A percentile compares a stretch with the other conserved stretches of the same genome.
Evolutionary conservation across 2,329 filamentous ascomycete species (phyloP).

Genomic region (Penicillium sp.): DNA sequence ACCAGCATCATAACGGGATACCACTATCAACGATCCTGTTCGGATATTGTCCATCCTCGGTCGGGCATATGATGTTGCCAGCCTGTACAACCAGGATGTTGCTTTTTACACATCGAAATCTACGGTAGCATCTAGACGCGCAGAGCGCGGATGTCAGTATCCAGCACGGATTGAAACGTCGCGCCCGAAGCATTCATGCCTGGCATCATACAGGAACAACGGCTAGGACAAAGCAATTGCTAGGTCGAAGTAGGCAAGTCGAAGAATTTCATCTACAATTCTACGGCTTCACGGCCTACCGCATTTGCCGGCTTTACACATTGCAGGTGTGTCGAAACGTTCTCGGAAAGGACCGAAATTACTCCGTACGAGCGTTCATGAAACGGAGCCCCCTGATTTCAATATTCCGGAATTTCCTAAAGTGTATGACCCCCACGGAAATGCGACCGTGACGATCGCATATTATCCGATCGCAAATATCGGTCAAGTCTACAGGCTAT

Average conservation of each 20-base stretch:
- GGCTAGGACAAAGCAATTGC: conserved; percentile 7
- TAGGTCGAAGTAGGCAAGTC: not conserved
- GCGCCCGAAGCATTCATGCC: conserved; percentile 1
- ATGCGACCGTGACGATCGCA: conserved; percentile 3
- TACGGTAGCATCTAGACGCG: conserved; percentile 3
- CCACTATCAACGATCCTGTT: not conserved
- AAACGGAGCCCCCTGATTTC: not conserved
- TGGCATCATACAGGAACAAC: conserved; percentile 1
- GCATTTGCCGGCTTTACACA: conserved; percentile 10
- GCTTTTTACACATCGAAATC: not conserved
- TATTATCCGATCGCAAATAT: conserved; percentile 9
- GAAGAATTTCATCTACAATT: conserved; percentile 9
- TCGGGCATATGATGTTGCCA: not conserved
- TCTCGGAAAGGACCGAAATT: conserved; percentile 9
- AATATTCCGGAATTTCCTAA: not conserved
- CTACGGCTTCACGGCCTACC: not conserved
- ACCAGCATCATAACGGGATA: not conserved
- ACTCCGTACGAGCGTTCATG: not conserved
- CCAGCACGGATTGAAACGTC: conserved; percentile 5
- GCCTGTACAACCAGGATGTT: not conserved
- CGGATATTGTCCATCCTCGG: conserved; percentile 4
- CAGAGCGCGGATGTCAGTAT: conserved; percentile 4
- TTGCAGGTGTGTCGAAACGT: conserved; percentile 9
- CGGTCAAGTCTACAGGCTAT: not conserved
- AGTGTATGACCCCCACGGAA: not conserved